phyloP scores from a whole-genome alignment of 1,284 basidiomycete genomes.

The Lentinula novae-zelandiae region DNA sequence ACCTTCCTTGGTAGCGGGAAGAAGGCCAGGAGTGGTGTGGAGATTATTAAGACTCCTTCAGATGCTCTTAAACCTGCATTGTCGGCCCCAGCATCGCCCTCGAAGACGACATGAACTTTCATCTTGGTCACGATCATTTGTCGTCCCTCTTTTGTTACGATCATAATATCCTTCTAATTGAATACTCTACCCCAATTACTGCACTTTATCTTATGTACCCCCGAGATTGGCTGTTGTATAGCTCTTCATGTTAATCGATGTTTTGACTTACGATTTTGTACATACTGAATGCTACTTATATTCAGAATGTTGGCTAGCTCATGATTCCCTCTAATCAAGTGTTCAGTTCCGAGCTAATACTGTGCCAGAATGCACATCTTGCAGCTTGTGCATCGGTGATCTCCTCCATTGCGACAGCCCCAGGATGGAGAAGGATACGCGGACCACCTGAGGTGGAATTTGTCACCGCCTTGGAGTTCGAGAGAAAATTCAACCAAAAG shows the following conservation, averaged over 20 bases:
- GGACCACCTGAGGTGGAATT: constrained; percentile 4
- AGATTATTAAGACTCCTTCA: constrained; percentile 7
- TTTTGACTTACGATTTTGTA: too few relatives aligned
- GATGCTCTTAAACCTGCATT: not conserved
- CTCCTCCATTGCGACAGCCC: constrained; percentile 12
- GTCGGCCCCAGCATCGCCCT: not conserved
- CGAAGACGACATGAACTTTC: not conserved
- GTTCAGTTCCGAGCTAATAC: constrained; percentile 12
- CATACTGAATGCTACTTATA: not conserved
- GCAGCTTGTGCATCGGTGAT: constrained; percentile 1
- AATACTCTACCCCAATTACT: too few relatives aligned
- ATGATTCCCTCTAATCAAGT: constrained; percentile 1
- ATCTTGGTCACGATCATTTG: not conserved
- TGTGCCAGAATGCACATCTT: constrained; percentile 16
- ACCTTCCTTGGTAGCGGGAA: constrained; percentile 1
- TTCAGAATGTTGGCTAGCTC: constrained; percentile 1
- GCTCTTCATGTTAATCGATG: too few relatives aligned
- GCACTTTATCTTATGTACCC: too few relatives aligned
- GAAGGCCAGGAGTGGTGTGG: constrained; percentile 2
- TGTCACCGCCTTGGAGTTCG: not conserved
- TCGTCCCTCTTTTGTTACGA: too few relatives aligned
- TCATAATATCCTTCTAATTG: too few relatives aligned
- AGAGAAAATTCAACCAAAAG: not conserved
- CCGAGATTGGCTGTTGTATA: too few relatives aligned
- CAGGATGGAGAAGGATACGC: constrained; percentile 12